Percentiles rank a stretch among this genome's conserved stretches.
These are phyloP conservation scores for Aegilops sharonensis DNA, from an alignment of 176 grass and related monocot genomes.

Conservation along the genomic window DNA sequence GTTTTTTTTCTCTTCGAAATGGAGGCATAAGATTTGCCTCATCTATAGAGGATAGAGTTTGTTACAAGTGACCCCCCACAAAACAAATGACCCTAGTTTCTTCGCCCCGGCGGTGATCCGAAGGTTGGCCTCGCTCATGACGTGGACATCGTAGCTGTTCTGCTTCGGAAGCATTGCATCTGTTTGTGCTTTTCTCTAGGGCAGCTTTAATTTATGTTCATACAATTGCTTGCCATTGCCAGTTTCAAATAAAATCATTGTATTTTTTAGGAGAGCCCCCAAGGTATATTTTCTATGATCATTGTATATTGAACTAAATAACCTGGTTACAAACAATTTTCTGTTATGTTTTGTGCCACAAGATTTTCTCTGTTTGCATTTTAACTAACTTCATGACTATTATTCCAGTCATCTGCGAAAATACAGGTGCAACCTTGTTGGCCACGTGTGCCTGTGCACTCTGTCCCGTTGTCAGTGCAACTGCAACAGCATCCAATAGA, in stretches of 20 bases:
- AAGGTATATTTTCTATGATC: background rate
- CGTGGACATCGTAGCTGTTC: background rate
- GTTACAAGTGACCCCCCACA: no score
- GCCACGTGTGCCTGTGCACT: conserved; percentile 85
- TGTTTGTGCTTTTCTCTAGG: background rate
- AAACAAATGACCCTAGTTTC: no score
- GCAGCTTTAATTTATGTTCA: background rate
- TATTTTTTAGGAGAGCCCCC: no score
- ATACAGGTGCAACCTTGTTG: conserved; percentile 90
- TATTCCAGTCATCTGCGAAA: conserved; percentile 74
- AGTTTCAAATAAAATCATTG: conserved; percentile 6
- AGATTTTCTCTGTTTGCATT: conserved; percentile 18
- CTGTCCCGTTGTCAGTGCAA: conserved; percentile 69
- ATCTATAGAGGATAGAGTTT: no score
- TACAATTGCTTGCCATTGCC: background rate
- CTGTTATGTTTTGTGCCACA: background rate
- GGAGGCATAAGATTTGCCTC: no score
- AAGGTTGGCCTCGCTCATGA: no score
- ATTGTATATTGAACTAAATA: conserved; percentile 1
- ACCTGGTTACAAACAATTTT: background rate
- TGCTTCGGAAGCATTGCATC: background rate
- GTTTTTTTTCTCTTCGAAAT: no score
- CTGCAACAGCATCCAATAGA: conserved; percentile 84
- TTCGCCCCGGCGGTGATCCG: no score
- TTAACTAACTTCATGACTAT: conserved; percentile 27